Base-by-base conservation (phyloP, 2,329 filamentous ascomycete species). In the Paraphaeosphaeria sporulosa region DNA sequence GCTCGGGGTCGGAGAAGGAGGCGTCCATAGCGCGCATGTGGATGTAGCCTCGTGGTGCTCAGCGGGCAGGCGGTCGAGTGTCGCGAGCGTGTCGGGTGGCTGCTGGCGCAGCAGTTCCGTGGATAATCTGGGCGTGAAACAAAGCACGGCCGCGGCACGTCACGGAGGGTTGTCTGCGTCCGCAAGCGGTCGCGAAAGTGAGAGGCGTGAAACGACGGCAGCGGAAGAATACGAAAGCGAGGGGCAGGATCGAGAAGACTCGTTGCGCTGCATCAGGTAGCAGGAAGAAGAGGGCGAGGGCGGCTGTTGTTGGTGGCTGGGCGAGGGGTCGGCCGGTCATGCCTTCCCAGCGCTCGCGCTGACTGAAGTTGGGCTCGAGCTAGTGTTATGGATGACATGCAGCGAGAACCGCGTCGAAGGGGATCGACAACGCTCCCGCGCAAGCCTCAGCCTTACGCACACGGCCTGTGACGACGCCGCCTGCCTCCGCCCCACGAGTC, bases 1-100 rank as follows among this genome's bases (percentile, higher is more conserved):
- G 57, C 57, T 76, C 73, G 23, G 74, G 70, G 66, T 75, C 72
- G 58, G 73, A 73, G 38, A 71, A 69, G 51, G 75, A 71, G 69
- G 68, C 70, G 49, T 64, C 50, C 68, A 66, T 67, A 42, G 44
- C 62, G 60, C 62, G 27, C 17, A 25, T 44, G 42, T 44, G 19
- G 36, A 44, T 8, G 42, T n/a, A 12, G 42, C 19, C 7, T 40
- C 38, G 38, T 40, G 38, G 7, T 44, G 10, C 19, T 23, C 42
- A 44, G 21, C 36, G 23, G 32, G 38, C 30, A 19, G 27, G 47
- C 46, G 40, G 51, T 59, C 58, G 64, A 58, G 68, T 64, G 62
- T 67, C 61, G 66, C 61, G 63, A 64, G 57, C 57, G 68, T 66
- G 60, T 68, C 67, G 68, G 55, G 66, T 32, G 21, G 15, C 7